Conservation (phyloP, 2,329 filamentous ascomycete species). For the Cercospora citrullina region DNA sequence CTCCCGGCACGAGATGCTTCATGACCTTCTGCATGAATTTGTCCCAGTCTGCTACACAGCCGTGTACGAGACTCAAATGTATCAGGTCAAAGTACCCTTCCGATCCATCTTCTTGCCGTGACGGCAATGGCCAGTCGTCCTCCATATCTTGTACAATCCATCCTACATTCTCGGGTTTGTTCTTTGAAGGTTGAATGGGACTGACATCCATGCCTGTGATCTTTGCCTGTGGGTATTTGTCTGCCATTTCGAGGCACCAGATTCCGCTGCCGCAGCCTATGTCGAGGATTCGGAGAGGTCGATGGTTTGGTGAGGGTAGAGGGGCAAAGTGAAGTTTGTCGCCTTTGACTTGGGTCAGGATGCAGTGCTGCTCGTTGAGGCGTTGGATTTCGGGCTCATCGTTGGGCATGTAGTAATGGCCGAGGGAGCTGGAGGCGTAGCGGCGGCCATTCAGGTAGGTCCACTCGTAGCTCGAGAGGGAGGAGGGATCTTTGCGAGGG, state of each 20-base stretch:
- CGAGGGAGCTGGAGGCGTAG: conserved; percentile 29
- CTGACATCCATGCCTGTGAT: conserved; percentile 31
- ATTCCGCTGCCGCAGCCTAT: conserved; percentile 32
- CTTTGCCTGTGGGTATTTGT: conserved; percentile 27
- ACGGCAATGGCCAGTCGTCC: conserved; percentile 24
- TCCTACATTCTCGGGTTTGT: conserved; percentile 29
- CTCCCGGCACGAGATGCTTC: conserved; percentile 34
- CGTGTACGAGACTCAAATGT: conserved; percentile 32
- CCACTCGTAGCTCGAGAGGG: conserved; percentile 20
- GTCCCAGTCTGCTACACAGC: conserved; percentile 26
- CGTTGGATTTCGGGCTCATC: conserved; percentile 31
- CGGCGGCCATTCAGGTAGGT: conserved; percentile 28
- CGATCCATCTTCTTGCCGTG: background rate
- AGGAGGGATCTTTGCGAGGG: background rate
- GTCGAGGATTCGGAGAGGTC: conserved; percentile 23
- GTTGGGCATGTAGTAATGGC: conserved; percentile 32
- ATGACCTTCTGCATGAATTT: conserved; percentile 25
- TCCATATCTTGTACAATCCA: conserved; percentile 31
- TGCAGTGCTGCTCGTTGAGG: conserved; percentile 31
- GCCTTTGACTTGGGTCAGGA: conserved; percentile 27
- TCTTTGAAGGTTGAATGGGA: conserved; percentile 27
- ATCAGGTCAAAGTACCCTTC: conserved; percentile 31
- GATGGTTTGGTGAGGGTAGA: conserved; percentile 9
- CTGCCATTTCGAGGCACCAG: conserved; percentile 31
- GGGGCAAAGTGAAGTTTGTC: conserved; percentile 24